A percentile compares a stretch with the other conserved stretches of the same genome.
phyloP scores from a whole-genome alignment of 805 yeast genomes.

The Saturnispora diversa region DNA sequence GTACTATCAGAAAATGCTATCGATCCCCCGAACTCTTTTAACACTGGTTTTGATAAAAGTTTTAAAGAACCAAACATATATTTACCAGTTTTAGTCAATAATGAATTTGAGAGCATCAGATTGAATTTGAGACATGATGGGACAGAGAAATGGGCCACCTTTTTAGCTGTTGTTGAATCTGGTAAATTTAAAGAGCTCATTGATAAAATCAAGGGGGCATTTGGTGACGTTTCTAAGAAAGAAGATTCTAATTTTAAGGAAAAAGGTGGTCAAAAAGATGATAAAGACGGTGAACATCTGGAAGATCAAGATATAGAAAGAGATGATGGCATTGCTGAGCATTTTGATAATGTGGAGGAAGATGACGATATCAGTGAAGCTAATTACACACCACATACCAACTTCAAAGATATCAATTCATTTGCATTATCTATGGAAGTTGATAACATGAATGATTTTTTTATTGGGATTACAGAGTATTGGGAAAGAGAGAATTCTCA shows the following conservation, averaged over 20 bases:
- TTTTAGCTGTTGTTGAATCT: constrained; percentile 23
- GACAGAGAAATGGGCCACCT: constrained; percentile 24
- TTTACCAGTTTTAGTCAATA: too few relatives aligned
- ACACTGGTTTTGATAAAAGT: too few relatives aligned
- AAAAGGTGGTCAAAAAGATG: not conserved
- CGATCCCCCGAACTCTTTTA: too few relatives aligned
- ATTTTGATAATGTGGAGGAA: too few relatives aligned
- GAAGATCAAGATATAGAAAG: too few relatives aligned
- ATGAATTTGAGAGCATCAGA: constrained; percentile 20
- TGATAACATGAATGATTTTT: constrained; percentile 1
- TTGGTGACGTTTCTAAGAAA: too few relatives aligned
- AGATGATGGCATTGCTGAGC: too few relatives aligned
- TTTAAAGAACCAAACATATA: too few relatives aligned
- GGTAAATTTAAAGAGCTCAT: constrained; percentile 22
- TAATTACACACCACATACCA: not conserved
- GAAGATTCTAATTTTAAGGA: constrained; percentile 8
- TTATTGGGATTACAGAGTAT: constrained; percentile 11
- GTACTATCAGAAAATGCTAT: too few relatives aligned
- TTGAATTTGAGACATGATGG: constrained; percentile 21
- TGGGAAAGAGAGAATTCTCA: constrained; percentile 12
- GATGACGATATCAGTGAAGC: not conserved
- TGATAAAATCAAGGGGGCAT: constrained; percentile 13
- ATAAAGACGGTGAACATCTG: not conserved
- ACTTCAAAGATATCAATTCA: not conserved
- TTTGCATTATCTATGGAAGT: constrained; percentile 1